Base-by-base conservation (phyloP, 129 eudicot genomes). In the Saussurea involucrata region DNA sequence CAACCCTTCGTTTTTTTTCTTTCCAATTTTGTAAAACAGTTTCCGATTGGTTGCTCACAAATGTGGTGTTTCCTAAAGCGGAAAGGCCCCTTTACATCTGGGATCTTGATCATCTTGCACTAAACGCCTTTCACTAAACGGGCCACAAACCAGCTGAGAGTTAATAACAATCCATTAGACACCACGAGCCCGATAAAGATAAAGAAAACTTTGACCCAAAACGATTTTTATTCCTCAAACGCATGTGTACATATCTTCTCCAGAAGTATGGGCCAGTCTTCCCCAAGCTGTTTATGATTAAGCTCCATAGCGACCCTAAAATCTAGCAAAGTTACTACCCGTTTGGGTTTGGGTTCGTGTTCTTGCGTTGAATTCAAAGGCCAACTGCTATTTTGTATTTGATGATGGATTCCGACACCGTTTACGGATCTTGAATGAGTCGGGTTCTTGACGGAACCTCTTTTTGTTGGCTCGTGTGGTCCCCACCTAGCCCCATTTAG, bases 231-330 rank as follows among this genome's bases (percentile, higher is more conserved):
- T 82, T 89, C 89, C 69, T 87, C 94, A 69, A 76, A 83, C 79
- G 85, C 68, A 73, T 72, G 88, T 75, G 87, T 84, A 80, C 90
- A 84, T 73, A 95, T 92, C 83, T 87, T 95, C 79, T 95, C 99
- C 53, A 92, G 84, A 83, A 90, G 80, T 69, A 92, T 32, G 20
- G 96, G 92, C 97, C 96, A 90, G 65, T 90, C 92, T 82, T 95
- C 96, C 25, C 99, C 99, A 29, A 95, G 96, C 80, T 87, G 92
- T 66, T 67, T 84, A 36, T 86, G 88, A 61, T 90, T 84, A 76
- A 92, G 79, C 92, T 95, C 97, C 97, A 95, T 90, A 68, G 96
- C 97, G 65, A 86, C 86, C 83, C 87, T 87, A 78, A 93, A 93
- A 80, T 95, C 99, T 64, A 80, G 92, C 85, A 92, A 86, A 36